A percentile compares a stretch with the other conserved stretches of the same genome.
Conservation (phyloP, 202 grass and related monocot species). For the Brachypodium distachyon region DNA sequence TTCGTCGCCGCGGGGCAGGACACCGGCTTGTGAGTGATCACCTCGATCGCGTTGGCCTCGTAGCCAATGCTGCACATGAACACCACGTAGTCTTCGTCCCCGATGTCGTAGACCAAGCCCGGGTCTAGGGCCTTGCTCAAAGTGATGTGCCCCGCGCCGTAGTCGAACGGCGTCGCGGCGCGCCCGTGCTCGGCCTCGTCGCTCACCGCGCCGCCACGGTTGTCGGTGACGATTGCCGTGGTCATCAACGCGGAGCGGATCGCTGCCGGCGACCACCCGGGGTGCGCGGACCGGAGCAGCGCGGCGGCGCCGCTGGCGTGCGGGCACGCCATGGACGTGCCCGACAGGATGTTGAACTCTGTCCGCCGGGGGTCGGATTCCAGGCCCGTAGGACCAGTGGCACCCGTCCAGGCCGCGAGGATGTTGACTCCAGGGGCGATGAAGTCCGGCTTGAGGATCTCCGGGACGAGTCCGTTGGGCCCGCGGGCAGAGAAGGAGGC, state of each 20-base stretch:
- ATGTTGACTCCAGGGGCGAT: slow-evolving; percentile 89
- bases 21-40: slow-evolving; percentile 72
- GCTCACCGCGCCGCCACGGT: slow-evolving; percentile 32
- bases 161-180: slow-evolving; percentile 67
- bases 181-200: slow-evolving; percentile 57
- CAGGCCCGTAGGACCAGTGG: slow-evolving; percentile 67
- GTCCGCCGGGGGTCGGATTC: slow-evolving; percentile 44
- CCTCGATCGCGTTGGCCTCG: slow-evolving; percentile 66
- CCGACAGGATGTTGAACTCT: slow-evolving; percentile 97
- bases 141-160: slow-evolving; percentile 63
- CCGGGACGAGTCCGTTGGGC: slow-evolving; percentile 69
- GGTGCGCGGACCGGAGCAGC: slow-evolving; percentile 74
- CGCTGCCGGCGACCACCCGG: slow-evolving; percentile 60
- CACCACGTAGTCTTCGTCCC: slow-evolving; percentile 61
- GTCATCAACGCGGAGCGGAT: slow-evolving; percentile 95
- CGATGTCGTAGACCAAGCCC: slow-evolving; percentile 72
- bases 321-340: slow-evolving; percentile 97
- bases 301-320: slow-evolving; percentile 86
- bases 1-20: slow-evolving; percentile 28
- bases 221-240: slow-evolving; percentile 51
- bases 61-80: slow-evolving; percentile 93
- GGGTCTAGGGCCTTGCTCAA: slow-evolving; percentile 67
- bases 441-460: slow-evolving; percentile 90
- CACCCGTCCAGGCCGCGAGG: slow-evolving; percentile 85
- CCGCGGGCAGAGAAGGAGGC: slow-evolving; percentile 95